phyloP scores from a whole-genome alignment of 2,329 filamentous ascomycete species.

The Aspergillus quadrilineatus region DNA sequence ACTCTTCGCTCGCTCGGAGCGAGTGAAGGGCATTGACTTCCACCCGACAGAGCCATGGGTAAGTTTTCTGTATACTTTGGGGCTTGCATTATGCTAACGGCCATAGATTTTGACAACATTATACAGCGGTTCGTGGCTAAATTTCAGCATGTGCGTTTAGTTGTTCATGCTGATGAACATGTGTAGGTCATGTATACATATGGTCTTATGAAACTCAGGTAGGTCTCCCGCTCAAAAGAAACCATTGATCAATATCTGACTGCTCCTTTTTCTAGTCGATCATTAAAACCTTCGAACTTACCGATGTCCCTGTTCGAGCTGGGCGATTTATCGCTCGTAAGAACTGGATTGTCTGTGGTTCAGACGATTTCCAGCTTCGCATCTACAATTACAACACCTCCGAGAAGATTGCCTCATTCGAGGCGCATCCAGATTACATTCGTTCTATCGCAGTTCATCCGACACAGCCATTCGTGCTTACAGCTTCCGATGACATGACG shows the following conservation, averaged over 20 bases:
- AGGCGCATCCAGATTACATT: constrained; percentile 98
- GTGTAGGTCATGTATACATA: constrained; percentile 92
- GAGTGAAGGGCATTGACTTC: constrained; percentile 96
- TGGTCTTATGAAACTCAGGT: constrained; percentile 95
- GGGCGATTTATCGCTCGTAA: constrained; percentile 95
- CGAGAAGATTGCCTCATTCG: constrained; percentile 95
- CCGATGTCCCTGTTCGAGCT: constrained; percentile 94
- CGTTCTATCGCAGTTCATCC: constrained; percentile 95
- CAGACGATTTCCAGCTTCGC: constrained; percentile 83
- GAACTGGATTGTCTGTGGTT: constrained; percentile 98
- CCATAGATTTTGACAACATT: constrained; percentile 76
- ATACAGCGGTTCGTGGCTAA: constrained; percentile 72
- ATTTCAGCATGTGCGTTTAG: constrained; percentile 9
- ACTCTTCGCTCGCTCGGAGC: constrained; percentile 85
- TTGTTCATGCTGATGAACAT: constrained; percentile 28
- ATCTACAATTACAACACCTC: constrained; percentile 99
- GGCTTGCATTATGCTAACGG: constrained; percentile 23
- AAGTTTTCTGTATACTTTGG: constrained; percentile 28
- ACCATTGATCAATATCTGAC: constrained; percentile 20
- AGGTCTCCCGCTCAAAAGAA: constrained; percentile 19
- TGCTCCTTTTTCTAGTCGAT: constrained; percentile 60
- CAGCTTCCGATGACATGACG: constrained; percentile 96
- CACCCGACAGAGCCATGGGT: constrained; percentile 97
- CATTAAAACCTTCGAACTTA: constrained; percentile 98
- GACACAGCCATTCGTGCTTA: constrained; percentile 91